Evolutionary conservation across 495 filamentous ascomycete species (phyloP).

Genomic region (Penicillium egyptiacum): DNA sequence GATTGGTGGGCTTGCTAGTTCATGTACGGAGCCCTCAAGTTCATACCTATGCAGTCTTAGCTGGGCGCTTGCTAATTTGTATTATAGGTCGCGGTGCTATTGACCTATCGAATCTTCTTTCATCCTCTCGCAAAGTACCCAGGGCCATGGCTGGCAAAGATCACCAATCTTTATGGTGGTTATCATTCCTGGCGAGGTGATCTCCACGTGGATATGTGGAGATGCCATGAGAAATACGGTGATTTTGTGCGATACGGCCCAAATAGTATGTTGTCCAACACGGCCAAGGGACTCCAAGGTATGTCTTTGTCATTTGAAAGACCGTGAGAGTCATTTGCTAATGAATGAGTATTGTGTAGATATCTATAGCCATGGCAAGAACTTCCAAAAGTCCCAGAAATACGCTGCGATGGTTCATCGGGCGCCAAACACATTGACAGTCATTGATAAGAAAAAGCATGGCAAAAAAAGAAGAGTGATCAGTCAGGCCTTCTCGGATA

Average conservation of each 20-base stretch:
- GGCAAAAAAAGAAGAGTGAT: background rate
- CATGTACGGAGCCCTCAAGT: background rate
- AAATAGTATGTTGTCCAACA: background rate
- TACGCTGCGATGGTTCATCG: background rate
- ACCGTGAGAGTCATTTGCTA: background rate
- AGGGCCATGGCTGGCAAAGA: background rate
- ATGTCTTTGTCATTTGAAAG: background rate
- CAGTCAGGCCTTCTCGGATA: background rate
- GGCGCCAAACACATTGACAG: background rate
- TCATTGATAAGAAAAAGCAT: background rate
- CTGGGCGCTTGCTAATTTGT: background rate
- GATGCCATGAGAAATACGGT: slow-evolving; percentile 1
- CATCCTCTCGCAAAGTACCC: slow-evolving; percentile 4
- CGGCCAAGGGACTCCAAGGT: background rate
- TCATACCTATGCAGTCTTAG: background rate
- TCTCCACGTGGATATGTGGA: background rate
- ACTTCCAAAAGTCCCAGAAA: background rate
- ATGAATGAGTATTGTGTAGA: background rate
- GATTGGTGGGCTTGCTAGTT: background rate
- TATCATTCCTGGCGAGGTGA: slow-evolving; percentile 1
- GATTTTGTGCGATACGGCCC: background rate
- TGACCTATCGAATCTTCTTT: background rate
- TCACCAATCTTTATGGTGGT: background rate
- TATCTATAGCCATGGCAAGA: background rate
- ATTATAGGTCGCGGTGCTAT: background rate